These are phyloP conservation scores for Gossypium ekmanianum DNA, from an alignment of 345 rosid genomes.

Conservation along the genomic window DNA sequence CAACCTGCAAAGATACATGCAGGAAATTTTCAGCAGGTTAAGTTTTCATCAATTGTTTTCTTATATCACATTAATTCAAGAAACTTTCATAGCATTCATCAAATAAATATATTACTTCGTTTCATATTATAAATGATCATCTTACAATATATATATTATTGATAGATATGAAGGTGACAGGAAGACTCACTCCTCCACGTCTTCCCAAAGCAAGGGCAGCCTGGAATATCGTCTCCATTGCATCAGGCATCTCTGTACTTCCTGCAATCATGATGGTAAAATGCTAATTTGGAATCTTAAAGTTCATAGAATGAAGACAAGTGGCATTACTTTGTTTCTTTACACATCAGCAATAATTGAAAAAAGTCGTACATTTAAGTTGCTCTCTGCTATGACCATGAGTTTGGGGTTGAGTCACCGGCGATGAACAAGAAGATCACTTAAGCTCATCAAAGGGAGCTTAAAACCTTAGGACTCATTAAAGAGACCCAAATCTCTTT, in stretches of 20 bases:
- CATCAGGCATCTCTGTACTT: conserved; percentile 77
- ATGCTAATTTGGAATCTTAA: conserved; percentile 13
- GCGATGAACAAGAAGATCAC: no score
- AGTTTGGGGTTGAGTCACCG: no score
- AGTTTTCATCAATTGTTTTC: neutral
- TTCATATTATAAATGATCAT: neutral
- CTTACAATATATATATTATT: neutral
- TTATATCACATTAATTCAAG: neutral
- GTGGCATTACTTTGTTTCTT: neutral
- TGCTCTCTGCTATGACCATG: neutral
- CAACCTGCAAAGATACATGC: conserved; percentile 47
- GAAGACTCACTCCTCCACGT: conserved; percentile 68
- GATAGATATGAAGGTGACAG: neutral
- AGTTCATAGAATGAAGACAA: conserved; percentile 6
- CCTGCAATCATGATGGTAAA: conserved; percentile 42
- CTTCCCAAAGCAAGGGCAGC: conserved; percentile 81
- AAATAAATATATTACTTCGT: neutral
- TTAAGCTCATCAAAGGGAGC: no score
- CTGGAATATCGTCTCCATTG: conserved; percentile 89
- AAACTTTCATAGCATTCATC: neutral
- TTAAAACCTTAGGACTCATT: no score
- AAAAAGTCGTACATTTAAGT: neutral
- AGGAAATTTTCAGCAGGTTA: neutral
- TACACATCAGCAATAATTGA: neutral
- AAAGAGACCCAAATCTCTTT: no score